A percentile compares a stretch with the other conserved stretches of the same genome.
These are phyloP conservation scores for Penicillium odoratum DNA, from an alignment of 495 filamentous ascomycete genomes.

Conservation along the genomic window DNA sequence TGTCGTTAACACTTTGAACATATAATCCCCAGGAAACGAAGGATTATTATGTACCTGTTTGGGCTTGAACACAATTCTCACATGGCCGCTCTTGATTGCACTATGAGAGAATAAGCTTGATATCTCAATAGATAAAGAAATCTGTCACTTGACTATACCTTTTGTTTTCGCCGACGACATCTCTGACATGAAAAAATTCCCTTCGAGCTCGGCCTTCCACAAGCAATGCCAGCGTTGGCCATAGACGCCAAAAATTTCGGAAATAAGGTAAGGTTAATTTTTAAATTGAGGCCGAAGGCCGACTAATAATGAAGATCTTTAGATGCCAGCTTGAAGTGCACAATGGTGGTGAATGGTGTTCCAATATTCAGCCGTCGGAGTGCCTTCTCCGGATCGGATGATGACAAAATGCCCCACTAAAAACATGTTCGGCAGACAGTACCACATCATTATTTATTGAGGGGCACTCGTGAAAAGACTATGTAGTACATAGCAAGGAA, in stretches of 20 bases:
- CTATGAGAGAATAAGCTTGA: conserved; percentile 5
- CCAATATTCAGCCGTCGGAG: not conserved
- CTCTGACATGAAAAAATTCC: conserved; percentile 12
- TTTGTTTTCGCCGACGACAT: conserved; percentile 23
- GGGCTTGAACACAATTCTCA: conserved; percentile 14
- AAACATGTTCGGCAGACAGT: too few species aligned
- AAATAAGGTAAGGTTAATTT: not conserved
- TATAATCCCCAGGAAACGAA: not conserved
- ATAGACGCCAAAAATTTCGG: not conserved
- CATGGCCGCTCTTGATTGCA: conserved; percentile 16
- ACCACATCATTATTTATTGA: too few species aligned
- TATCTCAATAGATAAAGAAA: not conserved
- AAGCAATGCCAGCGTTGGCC: not conserved
- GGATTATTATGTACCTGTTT: conserved; percentile 4
- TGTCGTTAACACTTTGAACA: not conserved
- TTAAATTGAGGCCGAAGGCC: not conserved
- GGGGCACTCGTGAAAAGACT: too few species aligned
- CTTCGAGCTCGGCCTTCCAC: not conserved
- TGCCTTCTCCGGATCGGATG: not conserved
- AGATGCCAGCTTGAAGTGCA: not conserved
- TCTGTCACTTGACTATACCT: conserved; percentile 1
- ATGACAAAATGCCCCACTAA: not conserved
- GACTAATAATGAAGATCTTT: not conserved
- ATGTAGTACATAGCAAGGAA: too few species aligned
- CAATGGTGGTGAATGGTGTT: not conserved